phyloP scores from a whole-genome alignment of 768 basidiomycete genomes.

The Boletus fagicola region DNA sequence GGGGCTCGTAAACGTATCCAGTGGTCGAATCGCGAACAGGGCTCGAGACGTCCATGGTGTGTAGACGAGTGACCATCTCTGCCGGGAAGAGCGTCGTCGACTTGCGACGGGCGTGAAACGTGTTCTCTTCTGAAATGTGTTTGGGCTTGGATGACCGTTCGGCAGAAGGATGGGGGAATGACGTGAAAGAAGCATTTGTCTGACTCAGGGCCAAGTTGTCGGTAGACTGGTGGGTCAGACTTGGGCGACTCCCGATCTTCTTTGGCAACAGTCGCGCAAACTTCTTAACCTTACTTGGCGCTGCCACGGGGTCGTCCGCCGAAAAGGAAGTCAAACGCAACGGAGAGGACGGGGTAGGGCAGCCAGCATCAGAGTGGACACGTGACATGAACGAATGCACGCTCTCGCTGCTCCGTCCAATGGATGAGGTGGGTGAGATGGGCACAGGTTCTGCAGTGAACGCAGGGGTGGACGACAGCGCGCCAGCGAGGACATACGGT shows the following conservation, averaged over 20 bases:
- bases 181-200: constrained; percentile 26
- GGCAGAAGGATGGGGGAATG: constrained; percentile 23
- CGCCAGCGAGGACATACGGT: constrained; percentile 24
- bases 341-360: constrained; percentile 29
- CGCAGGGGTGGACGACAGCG: constrained; percentile 28
- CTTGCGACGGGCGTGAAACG: constrained; percentile 36
- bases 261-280: constrained; percentile 32
- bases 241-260: constrained; percentile 32
- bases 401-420: constrained; percentile 29
- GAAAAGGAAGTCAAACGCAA: constrained; percentile 26
- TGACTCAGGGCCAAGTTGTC: constrained; percentile 27
- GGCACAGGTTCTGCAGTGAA: constrained; percentile 28
- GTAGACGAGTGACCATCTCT: constrained; percentile 28
- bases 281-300: constrained; percentile 26
- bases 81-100: constrained; percentile 34
- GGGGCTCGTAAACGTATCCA: constrained; percentile 30
- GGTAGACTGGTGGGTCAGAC: constrained; percentile 25
- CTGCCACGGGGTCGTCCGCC: constrained; percentile 19
- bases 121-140: constrained; percentile 31
- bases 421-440: constrained; percentile 28
- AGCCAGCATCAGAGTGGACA: constrained; percentile 18
- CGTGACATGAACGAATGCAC: constrained; percentile 23
- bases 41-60: constrained; percentile 31
- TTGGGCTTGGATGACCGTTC: constrained; percentile 28
- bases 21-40: constrained; percentile 23